Base-by-base conservation (phyloP, 352 stramenopile species). In the Phytophthora pluvialis region DNA sequence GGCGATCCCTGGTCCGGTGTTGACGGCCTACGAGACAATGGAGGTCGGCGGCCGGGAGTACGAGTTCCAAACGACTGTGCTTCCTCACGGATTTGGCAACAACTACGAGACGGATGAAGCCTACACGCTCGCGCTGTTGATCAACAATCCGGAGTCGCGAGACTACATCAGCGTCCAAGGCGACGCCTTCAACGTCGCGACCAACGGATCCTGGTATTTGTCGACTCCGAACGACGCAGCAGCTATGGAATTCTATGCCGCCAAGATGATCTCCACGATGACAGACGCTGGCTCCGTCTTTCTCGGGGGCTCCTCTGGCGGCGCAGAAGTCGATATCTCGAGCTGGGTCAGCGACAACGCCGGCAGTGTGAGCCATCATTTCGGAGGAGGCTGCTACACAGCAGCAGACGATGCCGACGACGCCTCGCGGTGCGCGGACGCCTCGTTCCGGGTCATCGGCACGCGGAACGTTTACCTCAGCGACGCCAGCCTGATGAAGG, bases 11-110 rank as follows among this genome's bases (percentile, higher is more conserved):
- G 73, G 72, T 33, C 76, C 73, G 18, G 57, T 84, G 21, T 26
- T 84, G 51, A 79, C 78, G 28, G 74, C 66, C n/a, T 84, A 84
- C 48, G 73, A 81, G 47, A 81, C 57, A 18, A 72, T 72, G 53
- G 33, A 69, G 4, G 60, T 78, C 13, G 64, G 71, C 42, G 59
- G 51, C 4, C 69, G 60, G 21, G 59, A 59, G 36, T 84, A 77
- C 59, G 57, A 81, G 50, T 69, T 80, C 40, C 73, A 84, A 57
- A 72, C 67, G 45, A 84, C 73, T 25, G 53, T 69, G 8, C 57
- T 84, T 31, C 60, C 56, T 7, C 60, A 82, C 26, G 67, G 71
- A 35, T 75, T 76, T 44, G 67, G 60, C 16, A 63, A 78, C 29
- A 31, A 55, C 26, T 72, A 69, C 43, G 50, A 63, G 16, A 59